Base-by-base conservation (phyloP, 1,284 basidiomycete genomes). In the Boletus albobrunnescens region DNA sequence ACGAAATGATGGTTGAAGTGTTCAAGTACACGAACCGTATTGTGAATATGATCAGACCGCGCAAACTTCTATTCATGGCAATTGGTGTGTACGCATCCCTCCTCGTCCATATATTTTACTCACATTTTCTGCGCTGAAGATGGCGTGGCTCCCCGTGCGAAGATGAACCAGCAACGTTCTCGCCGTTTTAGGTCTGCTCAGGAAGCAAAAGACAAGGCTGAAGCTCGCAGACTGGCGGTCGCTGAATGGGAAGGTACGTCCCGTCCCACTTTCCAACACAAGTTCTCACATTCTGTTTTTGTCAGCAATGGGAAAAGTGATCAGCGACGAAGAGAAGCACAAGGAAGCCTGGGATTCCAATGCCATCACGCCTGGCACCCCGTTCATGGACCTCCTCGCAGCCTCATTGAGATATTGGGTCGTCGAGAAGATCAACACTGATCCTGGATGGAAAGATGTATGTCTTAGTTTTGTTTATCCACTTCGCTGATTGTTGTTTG, bases 141-240 rank as follows among this genome's bases (percentile, higher is more conserved):
- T 65, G 96, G 95, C 51, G 96, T 99, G 30, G 95, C 95, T 10
- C 95, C 95, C 19, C 85, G 95, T 58, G 95, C 95, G 27, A 99
- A 99, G 74, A 99, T 99, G 95, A 98, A 98, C 67, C 96, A 98
- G 65, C 94, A 98, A 67, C 89, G 95, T 13, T 94, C 92, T 17
- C 81, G 96, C 61, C 90, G 95, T 54, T 99, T 99, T 74, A 82
- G 96, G 47, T 82, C 94, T 14, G 84, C 94, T 3, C 92, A 94
- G 64, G 96, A 99, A 67, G 94, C 95, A 0, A 85, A 89, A 54
- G 91, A 96, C 42, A 95, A 97, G 70, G 92, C 92, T 52, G 82
- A 91, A 54, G 91, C 91, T 50, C 79, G 82, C 39, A 80, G 82
- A 62, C 84, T 93, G 60, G 82, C 88, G 6, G 77, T 97, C 44